Evolutionary conservation across 2,329 filamentous ascomycete genomes (phyloP).

Genomic region (Periconia digitata): DNA sequence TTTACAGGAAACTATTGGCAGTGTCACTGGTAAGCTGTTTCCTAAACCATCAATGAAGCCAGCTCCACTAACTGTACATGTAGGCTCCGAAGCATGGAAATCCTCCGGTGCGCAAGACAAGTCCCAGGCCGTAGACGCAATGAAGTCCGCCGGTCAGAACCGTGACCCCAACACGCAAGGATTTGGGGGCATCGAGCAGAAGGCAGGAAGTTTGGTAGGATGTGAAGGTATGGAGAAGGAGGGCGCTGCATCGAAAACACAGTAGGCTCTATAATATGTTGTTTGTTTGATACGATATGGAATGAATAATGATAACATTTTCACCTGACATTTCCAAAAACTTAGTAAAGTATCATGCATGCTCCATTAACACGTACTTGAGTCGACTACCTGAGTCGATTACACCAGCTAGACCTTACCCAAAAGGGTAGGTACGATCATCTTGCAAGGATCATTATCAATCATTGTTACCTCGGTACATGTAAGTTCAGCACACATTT

Average conservation of each 20-base stretch:
- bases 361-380: too few relatives aligned
- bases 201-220: constrained; percentile 63
- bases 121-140: constrained; percentile 60
- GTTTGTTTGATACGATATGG: neutral
- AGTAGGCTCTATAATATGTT: constrained; percentile 1
- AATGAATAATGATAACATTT: neutral
- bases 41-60: too few relatives aligned
- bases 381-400: too few relatives aligned
- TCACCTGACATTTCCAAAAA: neutral
- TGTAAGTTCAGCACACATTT: too few relatives aligned
- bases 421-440: neutral
- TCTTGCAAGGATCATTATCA: neutral
- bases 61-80: too few relatives aligned
- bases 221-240: constrained; percentile 68
- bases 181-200: constrained; percentile 65
- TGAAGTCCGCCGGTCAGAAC: constrained; percentile 62
- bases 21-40: too few relatives aligned
- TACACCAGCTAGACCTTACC: neutral
- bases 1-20: constrained; percentile 60
- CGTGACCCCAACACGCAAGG: constrained; percentile 58
- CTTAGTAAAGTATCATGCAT: too few relatives aligned
- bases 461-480: too few relatives aligned
- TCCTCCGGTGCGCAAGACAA: constrained; percentile 66
- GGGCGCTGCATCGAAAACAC: constrained; percentile 32
- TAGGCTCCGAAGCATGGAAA: constrained; percentile 65